phyloP scores from a whole-genome alignment of 495 filamentous ascomycete genomes.

The Podospora fimiseda region DNA sequence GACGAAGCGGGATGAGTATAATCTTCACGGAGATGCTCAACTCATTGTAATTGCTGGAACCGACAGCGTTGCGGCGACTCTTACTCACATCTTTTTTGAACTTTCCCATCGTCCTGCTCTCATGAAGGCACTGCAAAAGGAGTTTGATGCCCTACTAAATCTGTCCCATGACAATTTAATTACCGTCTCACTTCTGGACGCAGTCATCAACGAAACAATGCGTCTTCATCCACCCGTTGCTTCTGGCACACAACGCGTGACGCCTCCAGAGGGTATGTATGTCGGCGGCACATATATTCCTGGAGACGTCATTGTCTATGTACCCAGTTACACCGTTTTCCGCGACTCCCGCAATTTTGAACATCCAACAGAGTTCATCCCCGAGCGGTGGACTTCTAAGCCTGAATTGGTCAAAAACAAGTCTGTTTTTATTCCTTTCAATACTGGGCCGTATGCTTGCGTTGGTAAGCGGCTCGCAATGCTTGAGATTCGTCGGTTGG shows the following conservation, averaged over 20 bases:
- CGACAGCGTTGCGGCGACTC: constrained; percentile 45
- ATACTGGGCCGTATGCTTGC: constrained; percentile 18
- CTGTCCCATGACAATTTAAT: constrained; percentile 16
- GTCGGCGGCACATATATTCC: constrained; percentile 39
- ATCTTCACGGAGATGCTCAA: constrained; percentile 32
- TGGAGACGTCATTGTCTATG: constrained; percentile 26
- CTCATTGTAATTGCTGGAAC: constrained; percentile 43
- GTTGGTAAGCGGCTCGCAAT: constrained; percentile 24
- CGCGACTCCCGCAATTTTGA: constrained; percentile 23
- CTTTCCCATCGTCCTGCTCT: constrained; percentile 37
- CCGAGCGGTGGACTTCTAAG: constrained; percentile 38
- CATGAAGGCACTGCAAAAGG: constrained; percentile 31
- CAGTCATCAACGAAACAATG: constrained; percentile 48
- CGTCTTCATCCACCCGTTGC: constrained; percentile 49
- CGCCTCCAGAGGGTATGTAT: constrained; percentile 35
- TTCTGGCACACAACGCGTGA: constrained; percentile 35
- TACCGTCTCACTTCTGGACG: constrained; percentile 30
- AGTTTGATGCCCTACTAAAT: constrained; percentile 30
- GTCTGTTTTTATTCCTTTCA: constrained; percentile 32
- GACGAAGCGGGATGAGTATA: constrained; percentile 28
- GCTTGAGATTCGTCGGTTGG: constrained; percentile 17
- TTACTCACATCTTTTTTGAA: constrained; percentile 46
- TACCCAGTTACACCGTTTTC: constrained; percentile 23
- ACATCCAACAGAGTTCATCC: constrained; percentile 33
- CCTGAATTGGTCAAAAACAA: constrained; percentile 31